Base-by-base conservation (phyloP, 192 early-diverging fungal species). In the Coemansia sp. region DNA sequence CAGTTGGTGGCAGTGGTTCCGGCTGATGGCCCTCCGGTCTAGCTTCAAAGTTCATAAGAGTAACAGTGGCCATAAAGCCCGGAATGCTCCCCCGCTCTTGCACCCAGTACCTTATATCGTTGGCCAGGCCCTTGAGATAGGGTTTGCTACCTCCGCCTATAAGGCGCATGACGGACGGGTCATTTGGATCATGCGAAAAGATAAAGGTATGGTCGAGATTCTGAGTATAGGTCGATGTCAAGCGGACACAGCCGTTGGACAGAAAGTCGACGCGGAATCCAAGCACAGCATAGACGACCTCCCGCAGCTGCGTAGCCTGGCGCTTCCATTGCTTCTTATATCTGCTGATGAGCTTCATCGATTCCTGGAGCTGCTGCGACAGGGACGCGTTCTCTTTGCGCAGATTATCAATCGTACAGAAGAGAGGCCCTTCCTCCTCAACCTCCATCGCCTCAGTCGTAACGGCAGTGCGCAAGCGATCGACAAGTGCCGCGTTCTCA, bases 51-150 rank as follows among this genome's bases (percentile, higher is more conserved):
- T 90, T 75, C 61, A 88, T 81, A 64, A 93, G 64, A 2, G 92
- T 93, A 3, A 91, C 84, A 21, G 84, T 80, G 31, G 93, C 93
- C 75, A 96, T 68, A 77, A 94, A 94, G 11, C 88, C 92, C 14
- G 94, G 94, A 61, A 94, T 92, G 57, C 88, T 89, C 31, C 88
- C 87, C 10, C 85, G 71, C 67, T 92, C 85, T 34, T 85, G 81
- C 8, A 96, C 79, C 81, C 89, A 94, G 68, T 84, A 87, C 35
- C 87, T 67, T 33, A 88, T 87, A 61, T 87, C 72, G 60, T 81
- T 84, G 40, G 75, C 61, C 40, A 89, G 72, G 17, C 87, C 80
- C n/a, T 85, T 69, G 68, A 89, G 78, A 56, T 85, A 87, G 27
- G 84, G 69, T 57, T 88, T 82, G 72, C 86, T 89, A n/a, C 83